A percentile compares a stretch with the other conserved stretches of the same genome.
Conservation (phyloP, 345 rosid genomes). For the Eucalyptus melliodora region DNA sequence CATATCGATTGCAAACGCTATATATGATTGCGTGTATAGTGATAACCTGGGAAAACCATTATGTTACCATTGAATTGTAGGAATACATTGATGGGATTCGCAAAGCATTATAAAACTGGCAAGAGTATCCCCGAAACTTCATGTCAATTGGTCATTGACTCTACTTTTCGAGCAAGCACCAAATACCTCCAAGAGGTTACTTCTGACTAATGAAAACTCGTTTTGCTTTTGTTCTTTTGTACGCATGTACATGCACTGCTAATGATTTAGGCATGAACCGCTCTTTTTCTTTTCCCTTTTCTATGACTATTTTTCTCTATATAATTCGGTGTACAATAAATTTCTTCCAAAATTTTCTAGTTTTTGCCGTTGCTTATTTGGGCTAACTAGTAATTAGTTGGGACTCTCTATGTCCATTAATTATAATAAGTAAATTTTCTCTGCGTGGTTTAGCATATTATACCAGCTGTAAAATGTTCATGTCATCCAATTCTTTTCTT, state of each 20-base stretch:
- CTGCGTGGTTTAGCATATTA: too few relatives aligned
- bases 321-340: neutral
- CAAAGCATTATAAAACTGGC: slow-evolving; percentile 74
- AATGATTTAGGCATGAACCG: neutral
- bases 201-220: neutral
- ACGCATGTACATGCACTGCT: neutral
- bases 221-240: neutral
- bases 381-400: too few relatives aligned
- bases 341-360: neutral
- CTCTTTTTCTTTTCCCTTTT: neutral
- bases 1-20: neutral
- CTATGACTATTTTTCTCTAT: neutral
- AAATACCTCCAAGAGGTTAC: slow-evolving; percentile 70
- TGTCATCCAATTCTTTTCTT: too few relatives aligned
- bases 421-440: too few relatives aligned
- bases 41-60: neutral
- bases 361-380: neutral
- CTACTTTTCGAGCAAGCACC: slow-evolving; percentile 68
- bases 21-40: neutral
- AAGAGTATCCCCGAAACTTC: slow-evolving; percentile 63
- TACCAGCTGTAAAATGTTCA: too few relatives aligned
- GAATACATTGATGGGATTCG: slow-evolving; percentile 81
- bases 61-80: slow-evolving; percentile 4
- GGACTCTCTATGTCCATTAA: too few relatives aligned
- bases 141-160: slow-evolving; percentile 62